phyloP scores from a whole-genome alignment of 176 grass and related monocot species.

The Musa schizocarpa region DNA sequence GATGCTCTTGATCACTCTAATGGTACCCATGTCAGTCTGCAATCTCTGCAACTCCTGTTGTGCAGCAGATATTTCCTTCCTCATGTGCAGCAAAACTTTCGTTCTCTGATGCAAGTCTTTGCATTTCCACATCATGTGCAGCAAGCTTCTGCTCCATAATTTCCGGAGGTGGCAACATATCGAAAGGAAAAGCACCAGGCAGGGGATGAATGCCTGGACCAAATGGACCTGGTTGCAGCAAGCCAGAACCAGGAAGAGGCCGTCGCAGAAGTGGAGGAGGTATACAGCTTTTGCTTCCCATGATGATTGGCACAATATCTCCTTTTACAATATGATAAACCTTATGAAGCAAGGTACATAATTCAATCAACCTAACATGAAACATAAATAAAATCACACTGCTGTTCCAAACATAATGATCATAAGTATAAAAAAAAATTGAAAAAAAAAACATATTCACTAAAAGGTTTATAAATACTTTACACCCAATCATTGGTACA shows the following conservation, averaged over 20 bases:
- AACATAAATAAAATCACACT: too few species aligned
- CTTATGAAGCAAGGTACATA: not conserved
- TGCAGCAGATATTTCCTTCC: constrained; percentile 52
- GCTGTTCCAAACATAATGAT: too few species aligned
- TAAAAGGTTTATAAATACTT: too few species aligned
- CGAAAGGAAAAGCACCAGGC: constrained; percentile 45
- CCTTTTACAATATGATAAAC: not conserved
- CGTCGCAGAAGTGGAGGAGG: constrained; percentile 34
- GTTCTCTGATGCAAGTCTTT: constrained; percentile 73
- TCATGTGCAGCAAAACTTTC: constrained; percentile 55
- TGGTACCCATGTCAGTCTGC: constrained; percentile 42
- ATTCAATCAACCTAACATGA: not conserved
- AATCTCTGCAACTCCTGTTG: constrained; percentile 75
- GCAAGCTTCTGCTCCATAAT: constrained; percentile 79
- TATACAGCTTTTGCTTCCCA: constrained; percentile 58
- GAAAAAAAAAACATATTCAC: too few species aligned
- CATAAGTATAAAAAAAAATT: too few species aligned
- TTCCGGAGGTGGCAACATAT: constrained; percentile 55
- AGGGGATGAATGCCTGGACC: constrained; percentile 37
- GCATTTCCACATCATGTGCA: constrained; percentile 56
- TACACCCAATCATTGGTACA: too few species aligned
- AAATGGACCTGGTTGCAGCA: constrained; percentile 63
- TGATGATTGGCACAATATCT: not conserved
- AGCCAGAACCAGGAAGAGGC: constrained; percentile 31
- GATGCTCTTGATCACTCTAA: constrained; percentile 55